phyloP scores from a whole-genome alignment of 106 monocot species.

The Hemerocallis citrina region DNA sequence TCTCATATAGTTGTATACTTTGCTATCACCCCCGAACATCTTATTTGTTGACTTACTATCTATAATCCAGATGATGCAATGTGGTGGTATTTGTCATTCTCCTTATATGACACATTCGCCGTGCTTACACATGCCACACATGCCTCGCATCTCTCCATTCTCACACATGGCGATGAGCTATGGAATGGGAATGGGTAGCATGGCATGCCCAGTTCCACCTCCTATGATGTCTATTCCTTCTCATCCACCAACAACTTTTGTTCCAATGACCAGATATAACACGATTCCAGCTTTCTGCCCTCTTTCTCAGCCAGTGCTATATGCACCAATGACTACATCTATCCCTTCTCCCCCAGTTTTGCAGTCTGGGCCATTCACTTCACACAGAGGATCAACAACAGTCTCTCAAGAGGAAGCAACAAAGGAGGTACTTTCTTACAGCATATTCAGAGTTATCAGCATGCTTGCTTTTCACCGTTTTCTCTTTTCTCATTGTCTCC shows the following conservation, averaged over 20 bases:
- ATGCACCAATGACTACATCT: background rate
- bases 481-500: no score
- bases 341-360: slow-evolving; percentile 5
- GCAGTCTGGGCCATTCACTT: background rate
- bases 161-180: slow-evolving; percentile 2
- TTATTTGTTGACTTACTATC: background rate
- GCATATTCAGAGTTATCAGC: no score
- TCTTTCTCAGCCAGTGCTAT: background rate
- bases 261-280: background rate
- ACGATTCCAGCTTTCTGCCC: background rate
- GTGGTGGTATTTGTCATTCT: background rate
- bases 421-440: slow-evolving; percentile 3
- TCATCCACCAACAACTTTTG: background rate
- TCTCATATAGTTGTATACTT: background rate
- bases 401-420: background rate
- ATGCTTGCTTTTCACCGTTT: no score
- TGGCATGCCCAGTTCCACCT: background rate
- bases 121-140: background rate
- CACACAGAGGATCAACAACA: background rate
- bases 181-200: slow-evolving; percentile 1
- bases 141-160: background rate
- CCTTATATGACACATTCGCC: background rate
- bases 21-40: background rate
- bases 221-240: background rate
- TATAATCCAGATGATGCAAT: background rate